Evolutionary conservation across 2,329 filamentous ascomycete species (phyloP).

Genomic region (Aspergillus versicolor): DNA sequence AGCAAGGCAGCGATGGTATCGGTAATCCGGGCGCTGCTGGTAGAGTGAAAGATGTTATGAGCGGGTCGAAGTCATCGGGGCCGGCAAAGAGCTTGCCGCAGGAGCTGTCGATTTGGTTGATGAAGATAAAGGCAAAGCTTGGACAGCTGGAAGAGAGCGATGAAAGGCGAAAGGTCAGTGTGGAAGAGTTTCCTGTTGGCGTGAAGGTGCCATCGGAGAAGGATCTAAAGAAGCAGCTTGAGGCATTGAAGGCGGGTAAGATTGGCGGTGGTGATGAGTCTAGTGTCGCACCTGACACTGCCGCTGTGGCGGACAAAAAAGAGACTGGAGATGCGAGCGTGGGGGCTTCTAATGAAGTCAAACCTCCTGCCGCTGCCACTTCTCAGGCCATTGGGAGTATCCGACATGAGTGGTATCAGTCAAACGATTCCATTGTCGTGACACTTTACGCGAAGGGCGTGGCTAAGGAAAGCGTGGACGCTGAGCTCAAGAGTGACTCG

Average conservation of each 20-base stretch:
- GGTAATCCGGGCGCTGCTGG: constrained; percentile 24
- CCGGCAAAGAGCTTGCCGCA: constrained; percentile 27
- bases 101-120: constrained; percentile 57
- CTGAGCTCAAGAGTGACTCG: constrained; percentile 53
- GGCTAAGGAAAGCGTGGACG: constrained; percentile 54
- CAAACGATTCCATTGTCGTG: constrained; percentile 58
- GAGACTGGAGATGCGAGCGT: background rate
- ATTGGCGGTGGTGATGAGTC: background rate
- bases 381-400: constrained; percentile 52
- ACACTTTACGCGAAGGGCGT: constrained; percentile 67
- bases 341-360: background rate
- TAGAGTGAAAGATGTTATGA: constrained; percentile 32
- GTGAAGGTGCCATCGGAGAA: constrained; percentile 45
- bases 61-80: constrained; percentile 13
- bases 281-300: background rate
- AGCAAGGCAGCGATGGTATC: constrained; percentile 33
- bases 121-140: constrained; percentile 55
- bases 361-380: constrained; percentile 2
- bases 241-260: constrained; percentile 30
- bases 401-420: constrained; percentile 70
- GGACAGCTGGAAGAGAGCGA: constrained; percentile 51
- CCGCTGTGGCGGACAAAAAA: background rate
- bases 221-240: constrained; percentile 36
- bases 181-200: constrained; percentile 55
- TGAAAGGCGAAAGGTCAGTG: constrained; percentile 44